These are phyloP conservation scores for Phaeosphaeriaceae sp. DNA, from an alignment of 2,329 filamentous ascomycete genomes.

Conservation along the genomic window DNA sequence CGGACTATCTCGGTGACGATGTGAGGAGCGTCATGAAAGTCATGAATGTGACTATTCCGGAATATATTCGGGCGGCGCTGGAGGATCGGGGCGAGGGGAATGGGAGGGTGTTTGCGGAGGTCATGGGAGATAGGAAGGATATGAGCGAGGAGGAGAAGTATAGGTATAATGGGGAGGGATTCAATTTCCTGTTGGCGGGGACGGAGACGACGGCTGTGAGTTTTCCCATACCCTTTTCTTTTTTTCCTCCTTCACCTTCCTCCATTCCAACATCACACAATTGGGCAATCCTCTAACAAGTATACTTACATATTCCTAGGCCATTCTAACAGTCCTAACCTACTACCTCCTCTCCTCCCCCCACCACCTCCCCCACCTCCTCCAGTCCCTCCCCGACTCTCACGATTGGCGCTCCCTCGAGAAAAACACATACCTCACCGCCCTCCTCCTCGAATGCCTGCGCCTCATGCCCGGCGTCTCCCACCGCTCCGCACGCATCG, in stretches of 20 bases:
- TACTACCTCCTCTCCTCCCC: conserved; percentile 45
- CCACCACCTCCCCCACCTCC: conserved; percentile 24
- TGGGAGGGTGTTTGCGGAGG: conserved; percentile 31
- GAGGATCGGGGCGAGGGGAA: conserved; percentile 33
- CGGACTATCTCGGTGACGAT: conserved; percentile 34
- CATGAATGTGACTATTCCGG: conserved; percentile 34
- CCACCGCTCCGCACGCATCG: conserved; percentile 26
- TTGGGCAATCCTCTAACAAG: background rate
- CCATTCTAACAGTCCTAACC: conserved; percentile 38
- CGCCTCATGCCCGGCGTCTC: conserved; percentile 44
- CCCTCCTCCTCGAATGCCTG: conserved; percentile 43
- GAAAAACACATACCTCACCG: conserved; percentile 41
- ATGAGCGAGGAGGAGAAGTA: conserved; percentile 31
- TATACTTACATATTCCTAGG: no score
- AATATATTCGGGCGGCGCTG: conserved; percentile 31
- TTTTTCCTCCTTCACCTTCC: conserved; percentile 1
- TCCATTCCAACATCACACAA: background rate
- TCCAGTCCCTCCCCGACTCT: conserved; percentile 25
- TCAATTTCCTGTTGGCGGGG: conserved; percentile 33
- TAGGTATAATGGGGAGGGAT: conserved; percentile 31
- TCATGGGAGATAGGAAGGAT: conserved; percentile 25
- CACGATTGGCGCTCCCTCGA: conserved; percentile 33
- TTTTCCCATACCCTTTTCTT: background rate
- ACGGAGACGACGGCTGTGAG: conserved; percentile 35
- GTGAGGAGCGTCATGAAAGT: conserved; percentile 32